phyloP scores from a whole-genome alignment of 345 rosid species.

The Eucalyptus grandis region DNA sequence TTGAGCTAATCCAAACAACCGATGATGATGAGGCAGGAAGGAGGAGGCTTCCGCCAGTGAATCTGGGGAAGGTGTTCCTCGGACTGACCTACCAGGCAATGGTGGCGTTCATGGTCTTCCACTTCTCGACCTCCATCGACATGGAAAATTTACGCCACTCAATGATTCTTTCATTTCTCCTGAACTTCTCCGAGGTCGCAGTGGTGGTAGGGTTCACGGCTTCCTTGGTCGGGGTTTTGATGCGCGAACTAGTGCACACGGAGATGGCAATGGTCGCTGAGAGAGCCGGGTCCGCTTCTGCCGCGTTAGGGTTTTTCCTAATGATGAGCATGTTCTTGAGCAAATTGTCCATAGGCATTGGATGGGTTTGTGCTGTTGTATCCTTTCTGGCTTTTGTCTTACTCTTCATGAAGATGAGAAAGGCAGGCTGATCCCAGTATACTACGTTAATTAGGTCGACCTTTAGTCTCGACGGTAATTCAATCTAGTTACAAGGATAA shows the following conservation, averaged over 20 bases:
- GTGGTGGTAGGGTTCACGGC: background rate
- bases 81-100: background rate
- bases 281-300: background rate
- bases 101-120: background rate
- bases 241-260: background rate
- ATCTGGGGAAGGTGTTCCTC: background rate
- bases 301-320: background rate
- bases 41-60: background rate
- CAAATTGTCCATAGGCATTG: background rate
- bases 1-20: background rate
- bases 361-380: background rate
- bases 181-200: background rate
- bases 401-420: background rate
- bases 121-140: background rate
- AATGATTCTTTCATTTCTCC: background rate
- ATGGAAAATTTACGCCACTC: background rate
- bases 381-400: background rate
- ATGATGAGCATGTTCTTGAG: background rate
- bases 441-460: background rate
- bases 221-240: background rate
- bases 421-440: background rate
- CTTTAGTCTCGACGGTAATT: background rate
- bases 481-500: background rate
- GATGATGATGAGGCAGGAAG: background rate
- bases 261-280: background rate